Evolutionary conservation across 2,329 filamentous ascomycete genomes (phyloP).

Genomic region (Myriosclerotinia scirpicola): DNA sequence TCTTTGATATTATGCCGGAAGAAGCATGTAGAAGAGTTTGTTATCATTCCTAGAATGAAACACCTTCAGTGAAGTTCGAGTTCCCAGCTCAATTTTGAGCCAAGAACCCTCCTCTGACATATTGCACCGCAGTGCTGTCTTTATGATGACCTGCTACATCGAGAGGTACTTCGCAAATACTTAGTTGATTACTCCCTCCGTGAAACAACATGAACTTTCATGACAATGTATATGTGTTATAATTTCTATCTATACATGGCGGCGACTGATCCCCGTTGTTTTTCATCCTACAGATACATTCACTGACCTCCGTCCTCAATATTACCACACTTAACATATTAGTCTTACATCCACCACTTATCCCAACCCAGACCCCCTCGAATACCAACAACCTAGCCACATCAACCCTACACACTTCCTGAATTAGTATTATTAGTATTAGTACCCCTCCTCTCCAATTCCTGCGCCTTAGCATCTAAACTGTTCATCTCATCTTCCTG

Average conservation of each 20-base stretch:
- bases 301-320: too few species aligned
- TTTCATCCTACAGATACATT: background rate
- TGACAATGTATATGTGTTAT: background rate
- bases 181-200: too few species aligned
- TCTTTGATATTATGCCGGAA: too few species aligned
- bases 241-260: background rate
- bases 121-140: background rate
- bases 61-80: too few species aligned
- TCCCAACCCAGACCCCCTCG: background rate
- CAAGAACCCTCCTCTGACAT: background rate
- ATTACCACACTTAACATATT: background rate
- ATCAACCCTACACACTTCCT: background rate
- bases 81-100: background rate
- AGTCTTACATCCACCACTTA: background rate
- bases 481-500: slow-evolving; percentile 34
- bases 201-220: background rate
- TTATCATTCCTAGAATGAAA: too few species aligned
- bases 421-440: background rate
- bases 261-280: too few species aligned
- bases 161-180: fast-evolving
- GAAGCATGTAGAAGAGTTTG: too few species aligned
- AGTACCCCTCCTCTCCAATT: slow-evolving; percentile 26
- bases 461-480: slow-evolving; percentile 31
- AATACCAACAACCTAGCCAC: background rate
- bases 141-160: too few species aligned